A percentile compares a stretch with the other conserved stretches of the same genome.
Evolutionary conservation across 352 stramenopile genomes (phyloP).

Genomic region (Pythium utonaiense): DNA sequence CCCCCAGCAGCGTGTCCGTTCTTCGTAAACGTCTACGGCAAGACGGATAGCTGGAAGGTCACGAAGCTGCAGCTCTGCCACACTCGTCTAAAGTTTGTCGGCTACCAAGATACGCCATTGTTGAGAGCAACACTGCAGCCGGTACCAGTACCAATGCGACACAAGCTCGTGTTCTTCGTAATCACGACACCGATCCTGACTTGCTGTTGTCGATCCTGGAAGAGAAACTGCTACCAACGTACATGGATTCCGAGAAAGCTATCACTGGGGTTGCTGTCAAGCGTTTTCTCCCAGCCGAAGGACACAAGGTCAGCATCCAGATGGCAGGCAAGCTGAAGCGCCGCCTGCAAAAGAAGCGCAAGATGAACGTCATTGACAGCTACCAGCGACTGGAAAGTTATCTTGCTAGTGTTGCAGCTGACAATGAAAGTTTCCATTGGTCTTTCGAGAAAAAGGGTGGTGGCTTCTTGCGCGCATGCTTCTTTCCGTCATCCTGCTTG

Average conservation of each 20-base stretch:
- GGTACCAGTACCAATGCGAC: no score
- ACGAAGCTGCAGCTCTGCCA: constrained; percentile 4
- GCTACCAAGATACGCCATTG: background rate
- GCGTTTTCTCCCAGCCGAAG: background rate
- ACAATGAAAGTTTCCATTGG: background rate
- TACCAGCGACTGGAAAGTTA: background rate
- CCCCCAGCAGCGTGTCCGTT: constrained; percentile 4
- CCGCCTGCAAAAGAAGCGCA: background rate
- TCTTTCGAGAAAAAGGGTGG: background rate
- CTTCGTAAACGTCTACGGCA: constrained; percentile 12
- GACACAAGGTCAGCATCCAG: background rate
- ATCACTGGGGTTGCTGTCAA: background rate
- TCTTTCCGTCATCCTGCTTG: no score
- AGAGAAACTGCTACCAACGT: background rate
- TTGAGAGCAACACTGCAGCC: background rate
- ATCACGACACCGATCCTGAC: background rate
- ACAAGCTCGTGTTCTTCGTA: background rate
- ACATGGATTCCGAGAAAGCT: background rate
- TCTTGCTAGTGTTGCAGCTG: background rate
- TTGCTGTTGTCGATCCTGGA: background rate
- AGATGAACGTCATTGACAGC: background rate
- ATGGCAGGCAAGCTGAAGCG: background rate
- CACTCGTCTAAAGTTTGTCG: constrained; percentile 3
- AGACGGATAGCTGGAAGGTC: background rate
- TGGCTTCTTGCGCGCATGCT: no score